These are phyloP conservation scores for Biscogniauxia marginata DNA, from an alignment of 2,329 filamentous ascomycete species.

Conservation along the genomic window DNA sequence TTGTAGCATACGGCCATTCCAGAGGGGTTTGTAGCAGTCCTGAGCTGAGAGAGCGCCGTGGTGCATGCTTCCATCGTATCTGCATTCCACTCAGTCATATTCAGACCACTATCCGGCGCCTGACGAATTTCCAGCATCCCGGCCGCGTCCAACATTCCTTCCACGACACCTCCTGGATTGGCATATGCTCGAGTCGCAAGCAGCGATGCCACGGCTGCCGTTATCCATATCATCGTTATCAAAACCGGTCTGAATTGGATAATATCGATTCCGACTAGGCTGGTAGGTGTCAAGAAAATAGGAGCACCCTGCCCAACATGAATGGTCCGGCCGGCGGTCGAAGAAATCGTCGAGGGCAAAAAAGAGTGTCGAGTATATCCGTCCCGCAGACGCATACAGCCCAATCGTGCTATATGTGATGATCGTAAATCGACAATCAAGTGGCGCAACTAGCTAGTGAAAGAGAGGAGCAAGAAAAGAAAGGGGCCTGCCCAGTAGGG, in stretches of 20 bases:
- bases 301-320: constrained; percentile 3
- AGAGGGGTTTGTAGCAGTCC: constrained; percentile 66
- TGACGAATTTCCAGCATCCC: constrained; percentile 20
- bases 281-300: neutral
- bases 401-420: constrained; percentile 17
- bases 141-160: constrained; percentile 12
- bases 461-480: constrained; percentile 18
- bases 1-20: constrained; percentile 84
- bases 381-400: constrained; percentile 8
- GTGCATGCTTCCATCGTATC: constrained; percentile 59
- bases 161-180: constrained; percentile 25
- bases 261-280: constrained; percentile 4
- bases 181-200: constrained; percentile 37
- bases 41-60: constrained; percentile 52
- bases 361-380: constrained; percentile 26
- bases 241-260: constrained; percentile 9
- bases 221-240: constrained; percentile 38
- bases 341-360: constrained; percentile 21
- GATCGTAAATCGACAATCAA: constrained; percentile 20
- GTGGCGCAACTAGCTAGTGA: constrained; percentile 17
- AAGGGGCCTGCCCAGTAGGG: constrained; percentile 36
- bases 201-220: constrained; percentile 34
- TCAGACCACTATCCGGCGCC: constrained; percentile 35
- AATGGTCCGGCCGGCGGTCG: constrained; percentile 27
- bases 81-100: constrained; percentile 56